Base-by-base conservation (phyloP, 257 asterid species). In the Rauvolfia tetraphylla region DNA sequence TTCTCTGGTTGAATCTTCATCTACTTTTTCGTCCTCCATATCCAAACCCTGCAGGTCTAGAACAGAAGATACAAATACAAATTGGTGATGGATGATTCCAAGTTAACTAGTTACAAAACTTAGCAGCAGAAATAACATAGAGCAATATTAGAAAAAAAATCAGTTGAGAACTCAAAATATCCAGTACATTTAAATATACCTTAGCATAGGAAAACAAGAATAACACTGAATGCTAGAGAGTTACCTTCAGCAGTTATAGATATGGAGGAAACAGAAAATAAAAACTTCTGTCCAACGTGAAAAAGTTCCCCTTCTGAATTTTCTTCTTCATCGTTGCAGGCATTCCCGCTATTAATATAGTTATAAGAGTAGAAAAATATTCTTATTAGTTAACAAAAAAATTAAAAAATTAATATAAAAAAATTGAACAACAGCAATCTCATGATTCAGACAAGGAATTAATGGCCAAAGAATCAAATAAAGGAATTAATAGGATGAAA, bases 221-320 rank as follows among this genome's bases (percentile, higher is more conserved):
- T 59, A n/a, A 54, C 46, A 46, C 46, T 42, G 53, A 62, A 80
- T 70, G 63, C 56, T 68, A 36, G 67, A 71, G 68, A 44, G 44
- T 70, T 85, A 94, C 98, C 98, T 83, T 88, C 93, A 2, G 95
- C 78, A 13, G 96, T 83, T 74, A 93, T 82, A 77, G 96, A 85
- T 72, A 93, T 86, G 79, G 97, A 86, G 78, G 96, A 86, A 87
- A 92, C 83, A 59, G 96, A 87, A 75, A 89, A 87, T 29, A 88
- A 86, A 81, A 85, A 77, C 80, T 81, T 88, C 63, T 83, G 86
- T 61, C 90, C 97, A 74, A 88, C 77, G 74, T 84, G 90, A 67
- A 90, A 71, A 74, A 86, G 73, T 58, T 85, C 86, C 68, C 86
- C 93, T 9, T 82, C 90, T 11, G 89, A 73, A 81, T 82, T 84